These are phyloP conservation scores for Nothophoma quercina DNA, from an alignment of 2,329 filamentous ascomycete species.

Conservation along the genomic window DNA sequence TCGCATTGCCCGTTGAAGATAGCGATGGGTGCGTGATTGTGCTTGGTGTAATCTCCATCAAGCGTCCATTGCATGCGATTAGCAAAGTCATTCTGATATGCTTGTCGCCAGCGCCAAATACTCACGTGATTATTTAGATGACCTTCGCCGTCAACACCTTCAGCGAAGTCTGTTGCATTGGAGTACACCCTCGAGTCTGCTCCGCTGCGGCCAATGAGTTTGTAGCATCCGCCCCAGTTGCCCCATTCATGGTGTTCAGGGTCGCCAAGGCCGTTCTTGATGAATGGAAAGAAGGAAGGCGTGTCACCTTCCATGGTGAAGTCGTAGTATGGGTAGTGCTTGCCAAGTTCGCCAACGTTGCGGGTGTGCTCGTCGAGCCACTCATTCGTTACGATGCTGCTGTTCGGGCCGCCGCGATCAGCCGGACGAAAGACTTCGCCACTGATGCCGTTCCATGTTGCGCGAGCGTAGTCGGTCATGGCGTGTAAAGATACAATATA, in stretches of 20 bases:
- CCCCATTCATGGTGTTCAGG: conserved; percentile 53
- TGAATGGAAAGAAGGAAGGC: conserved; percentile 51
- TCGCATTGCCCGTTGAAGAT: conserved; percentile 21
- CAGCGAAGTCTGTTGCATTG: conserved; percentile 49
- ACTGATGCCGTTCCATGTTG: conserved; percentile 60
- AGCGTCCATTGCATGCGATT: conserved; percentile 52
- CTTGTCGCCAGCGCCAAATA: conserved; percentile 54
- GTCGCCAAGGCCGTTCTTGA: conserved; percentile 53
- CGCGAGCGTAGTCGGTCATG: conserved; percentile 57
- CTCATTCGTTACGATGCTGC: conserved; percentile 51
- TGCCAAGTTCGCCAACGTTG: conserved; percentile 52
- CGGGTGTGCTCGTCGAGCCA: conserved; percentile 59
- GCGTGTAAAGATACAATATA: conserved; percentile 60
- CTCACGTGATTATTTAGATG: conserved; percentile 43
- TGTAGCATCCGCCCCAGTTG: conserved; percentile 51
- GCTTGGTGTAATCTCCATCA: conserved; percentile 20
- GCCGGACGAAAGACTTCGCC: conserved; percentile 51
- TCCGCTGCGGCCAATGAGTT: conserved; percentile 43
- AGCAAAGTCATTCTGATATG: conserved; percentile 55
- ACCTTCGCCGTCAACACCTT: conserved; percentile 43
- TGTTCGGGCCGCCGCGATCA: conserved; percentile 53
- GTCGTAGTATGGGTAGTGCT: conserved; percentile 53
- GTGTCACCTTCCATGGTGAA: conserved; percentile 60
- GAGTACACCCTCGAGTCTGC: too few species aligned
- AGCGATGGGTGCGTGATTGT: conserved; percentile 25